Percentiles rank a stretch among this genome's conserved stretches.
These are phyloP conservation scores for Nannochloris sp. DNA, from an alignment of 139 green algal species.

Conservation along the genomic window DNA sequence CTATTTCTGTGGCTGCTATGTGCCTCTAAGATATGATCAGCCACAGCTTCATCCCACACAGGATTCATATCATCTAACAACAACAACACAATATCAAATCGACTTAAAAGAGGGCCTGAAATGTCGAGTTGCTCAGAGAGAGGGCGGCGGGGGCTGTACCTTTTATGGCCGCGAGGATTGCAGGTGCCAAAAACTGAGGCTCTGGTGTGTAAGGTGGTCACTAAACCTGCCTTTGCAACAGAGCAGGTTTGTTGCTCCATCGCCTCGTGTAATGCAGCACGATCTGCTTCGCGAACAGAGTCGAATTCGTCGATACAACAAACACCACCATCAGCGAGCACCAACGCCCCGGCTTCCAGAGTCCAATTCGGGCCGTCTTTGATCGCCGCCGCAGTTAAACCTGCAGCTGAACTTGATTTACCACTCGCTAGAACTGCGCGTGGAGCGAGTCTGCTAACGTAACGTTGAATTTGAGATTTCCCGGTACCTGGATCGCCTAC, in stretches of 20 bases:
- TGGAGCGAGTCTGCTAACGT: constrained; percentile 48
- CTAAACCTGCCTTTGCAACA: constrained; percentile 86
- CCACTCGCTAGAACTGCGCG: constrained; percentile 71
- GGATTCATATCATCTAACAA: constrained; percentile 54
- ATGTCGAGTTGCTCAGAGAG: constrained; percentile 24
- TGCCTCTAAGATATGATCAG: constrained; percentile 63
- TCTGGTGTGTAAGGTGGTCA: constrained; percentile 75
- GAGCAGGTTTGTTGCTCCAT: constrained; percentile 94
- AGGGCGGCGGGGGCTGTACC: constrained; percentile 22
- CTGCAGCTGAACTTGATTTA: constrained; percentile 56
- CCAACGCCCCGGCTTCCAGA: constrained; percentile 73
- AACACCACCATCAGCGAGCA: constrained; percentile 82
- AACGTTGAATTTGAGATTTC: constrained; percentile 79
- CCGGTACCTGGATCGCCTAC: constrained; percentile 84
- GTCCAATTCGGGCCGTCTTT: constrained; percentile 71
- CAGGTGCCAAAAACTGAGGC: constrained; percentile 52
- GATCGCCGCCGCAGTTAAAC: constrained; percentile 75
- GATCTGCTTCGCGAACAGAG: constrained; percentile 62
- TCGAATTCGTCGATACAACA: constrained; percentile 92
- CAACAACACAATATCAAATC: constrained; percentile 89
- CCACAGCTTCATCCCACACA: constrained; percentile 57
- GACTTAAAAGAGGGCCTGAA: constrained; percentile 50
- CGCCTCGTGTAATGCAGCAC: constrained; percentile 79
- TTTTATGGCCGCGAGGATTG: constrained; percentile 18
- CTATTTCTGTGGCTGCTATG: no score